A percentile compares a stretch with the other conserved stretches of the same genome.
These are phyloP conservation scores for Lagenaria siceraria DNA, from an alignment of 306 rosid species.

Conservation along the genomic window DNA sequence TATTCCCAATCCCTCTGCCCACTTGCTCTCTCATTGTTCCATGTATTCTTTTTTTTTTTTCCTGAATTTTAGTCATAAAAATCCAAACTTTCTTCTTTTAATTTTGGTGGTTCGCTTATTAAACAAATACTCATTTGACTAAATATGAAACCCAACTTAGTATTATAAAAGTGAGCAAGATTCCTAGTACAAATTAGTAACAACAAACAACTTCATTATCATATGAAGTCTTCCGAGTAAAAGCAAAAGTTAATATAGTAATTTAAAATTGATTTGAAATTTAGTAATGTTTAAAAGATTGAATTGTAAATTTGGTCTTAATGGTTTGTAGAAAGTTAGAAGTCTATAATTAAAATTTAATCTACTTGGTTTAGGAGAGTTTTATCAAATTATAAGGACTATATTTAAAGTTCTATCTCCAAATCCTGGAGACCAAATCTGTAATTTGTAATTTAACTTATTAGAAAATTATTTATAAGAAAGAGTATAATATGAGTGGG, in stretches of 20 bases:
- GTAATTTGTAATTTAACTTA: no score
- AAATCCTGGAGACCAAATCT: no score
- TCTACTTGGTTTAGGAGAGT: no score
- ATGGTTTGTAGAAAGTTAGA: no score
- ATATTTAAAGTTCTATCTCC: no score
- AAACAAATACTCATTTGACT: neutral
- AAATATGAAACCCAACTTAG: neutral
- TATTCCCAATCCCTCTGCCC: conserved; percentile 37
- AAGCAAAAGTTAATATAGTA: neutral
- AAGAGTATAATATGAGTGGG: no score
- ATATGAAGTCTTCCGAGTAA: neutral
- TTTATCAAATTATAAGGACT: no score
- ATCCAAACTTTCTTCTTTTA: neutral
- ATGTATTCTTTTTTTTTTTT: neutral
- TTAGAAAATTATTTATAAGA: no score
- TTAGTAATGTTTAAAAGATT: no score
- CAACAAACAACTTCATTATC: neutral
- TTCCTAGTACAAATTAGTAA: neutral
- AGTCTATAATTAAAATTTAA: no score
- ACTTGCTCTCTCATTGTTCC: conserved; percentile 30
- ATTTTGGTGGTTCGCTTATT: neutral
- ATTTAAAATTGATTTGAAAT: neutral
- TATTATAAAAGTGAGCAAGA: neutral
- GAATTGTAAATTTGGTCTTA: no score
- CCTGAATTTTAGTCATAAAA: neutral